Evolutionary conservation across 2,329 filamentous ascomycete genomes (phyloP).

Genomic region (Stachybotrys echinatus): DNA sequence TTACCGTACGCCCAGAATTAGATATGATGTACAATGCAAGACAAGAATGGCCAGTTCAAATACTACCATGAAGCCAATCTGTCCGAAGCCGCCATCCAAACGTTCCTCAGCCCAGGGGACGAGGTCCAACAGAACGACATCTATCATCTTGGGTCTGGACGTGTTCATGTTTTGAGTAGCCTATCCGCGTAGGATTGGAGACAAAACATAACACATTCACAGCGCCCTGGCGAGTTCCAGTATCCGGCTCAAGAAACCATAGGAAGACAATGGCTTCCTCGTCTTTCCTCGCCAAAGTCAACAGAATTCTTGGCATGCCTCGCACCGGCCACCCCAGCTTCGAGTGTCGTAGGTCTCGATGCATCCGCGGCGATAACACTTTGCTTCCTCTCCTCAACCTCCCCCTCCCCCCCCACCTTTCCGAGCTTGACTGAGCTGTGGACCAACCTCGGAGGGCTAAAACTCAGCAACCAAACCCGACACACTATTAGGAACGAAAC

Average conservation of each 20-base stretch:
- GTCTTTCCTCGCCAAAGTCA: background rate
- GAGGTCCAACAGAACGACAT: background rate
- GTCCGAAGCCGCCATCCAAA: background rate
- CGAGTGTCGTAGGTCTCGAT: background rate
- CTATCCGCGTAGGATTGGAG: too few relatives aligned
- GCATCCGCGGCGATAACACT: too few relatives aligned
- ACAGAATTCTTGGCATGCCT: background rate
- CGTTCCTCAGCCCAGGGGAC: too few relatives aligned
- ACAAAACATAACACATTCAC: background rate
- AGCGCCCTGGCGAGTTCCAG: background rate
- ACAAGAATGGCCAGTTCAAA: background rate
- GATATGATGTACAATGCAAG: background rate
- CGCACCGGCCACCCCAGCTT: background rate
- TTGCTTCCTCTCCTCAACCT: too few relatives aligned
- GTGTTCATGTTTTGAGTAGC: too few relatives aligned
- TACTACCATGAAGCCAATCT: background rate
- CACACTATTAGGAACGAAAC: conserved; percentile 22
- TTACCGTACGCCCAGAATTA: background rate
- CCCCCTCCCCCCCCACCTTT: too few relatives aligned
- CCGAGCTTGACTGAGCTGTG: too few relatives aligned
- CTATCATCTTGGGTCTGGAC: background rate
- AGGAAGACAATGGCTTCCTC: background rate
- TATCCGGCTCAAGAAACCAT: background rate
- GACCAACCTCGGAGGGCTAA: too few relatives aligned
- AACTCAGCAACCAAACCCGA: conserved; percentile 9